Base-by-base conservation (phyloP, 495 filamentous ascomycete genomes). In the Stereocaulon alpinum region DNA sequence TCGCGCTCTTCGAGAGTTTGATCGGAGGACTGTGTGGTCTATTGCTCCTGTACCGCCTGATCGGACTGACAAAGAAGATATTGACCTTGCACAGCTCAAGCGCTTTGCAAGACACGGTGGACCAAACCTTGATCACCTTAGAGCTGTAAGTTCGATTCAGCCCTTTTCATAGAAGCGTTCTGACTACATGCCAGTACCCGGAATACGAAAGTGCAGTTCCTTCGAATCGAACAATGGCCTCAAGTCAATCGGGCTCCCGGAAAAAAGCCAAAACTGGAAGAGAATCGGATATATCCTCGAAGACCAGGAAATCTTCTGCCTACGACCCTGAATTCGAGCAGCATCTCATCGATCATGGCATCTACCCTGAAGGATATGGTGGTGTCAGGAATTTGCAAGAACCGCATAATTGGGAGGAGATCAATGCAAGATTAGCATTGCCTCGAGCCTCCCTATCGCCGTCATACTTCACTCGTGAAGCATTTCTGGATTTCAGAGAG, bases 281-380 rank as follows among this genome's bases (percentile, higher is more conserved):
- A n/a, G n/a, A n/a, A n/a, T 34, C 32, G 32, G 32, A 34, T 34
- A n/a, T n/a, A n/a, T n/a, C n/a, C n/a, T n/a, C n/a, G n/a, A n/a
- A n/a, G n/a, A n/a, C n/a, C n/a, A n/a, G 11, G 32, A 34, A 34
- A 34, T 34, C 32, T 4, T 34, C 32, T 34, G 32, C 69, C 18
- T 73, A 74, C 32, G 59, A 68, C 51, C 1, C 24, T 3, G 42
- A 61, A 34, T 76, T 74, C 43, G 65, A 71, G 60, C 66, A 69
- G 41, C 58, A 55, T 41, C 52, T 43, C 37, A 55, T 55, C 9
- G 52, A 55, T 42, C 10, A 40, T 41, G 18, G 51, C 9, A n/a
- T 54, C 22, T 54, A 54, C 22, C 32, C 51, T 40, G 6, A 40
- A 37, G 51, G 15, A 40, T 41, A 54, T 40, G 14, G 18, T 20